phyloP scores from a whole-genome alignment of 139 green algal species.

The Coelastrella sp. region DNA sequence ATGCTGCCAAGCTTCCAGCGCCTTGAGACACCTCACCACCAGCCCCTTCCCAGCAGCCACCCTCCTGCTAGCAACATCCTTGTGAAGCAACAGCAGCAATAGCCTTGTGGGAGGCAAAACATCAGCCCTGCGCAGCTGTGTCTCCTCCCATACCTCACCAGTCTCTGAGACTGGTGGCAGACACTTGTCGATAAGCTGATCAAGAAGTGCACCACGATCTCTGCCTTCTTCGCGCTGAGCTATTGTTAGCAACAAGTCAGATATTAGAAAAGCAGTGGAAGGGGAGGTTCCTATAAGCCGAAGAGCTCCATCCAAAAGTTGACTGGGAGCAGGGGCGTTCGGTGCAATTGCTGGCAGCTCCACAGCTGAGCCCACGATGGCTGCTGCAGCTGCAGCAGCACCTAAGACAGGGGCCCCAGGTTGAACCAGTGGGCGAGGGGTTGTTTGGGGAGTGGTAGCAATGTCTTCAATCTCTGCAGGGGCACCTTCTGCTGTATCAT shows the following conservation, averaged over 20 bases:
- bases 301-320: slow-evolving; percentile 72
- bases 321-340: slow-evolving; percentile 42
- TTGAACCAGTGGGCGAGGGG: neutral
- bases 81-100: slow-evolving; percentile 79
- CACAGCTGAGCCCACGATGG: slow-evolving; percentile 11
- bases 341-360: neutral
- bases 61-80: slow-evolving; percentile 62
- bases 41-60: slow-evolving; percentile 59
- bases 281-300: slow-evolving; percentile 61
- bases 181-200: slow-evolving; percentile 61
- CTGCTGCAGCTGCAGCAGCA: slow-evolving; percentile 16
- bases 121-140: slow-evolving; percentile 17
- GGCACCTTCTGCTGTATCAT: slow-evolving; percentile 10
- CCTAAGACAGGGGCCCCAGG: slow-evolving; percentile 16
- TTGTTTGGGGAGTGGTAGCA: neutral
- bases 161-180: slow-evolving; percentile 18
- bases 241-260: slow-evolving; percentile 69
- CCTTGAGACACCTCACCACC: slow-evolving; percentile 51
- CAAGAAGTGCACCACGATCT: slow-evolving; percentile 64
- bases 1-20: slow-evolving; percentile 75
- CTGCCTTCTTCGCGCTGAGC: slow-evolving; percentile 67
- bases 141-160: slow-evolving; percentile 12
- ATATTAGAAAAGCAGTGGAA: slow-evolving; percentile 54
- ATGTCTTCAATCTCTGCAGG: neutral
- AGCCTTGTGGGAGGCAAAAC: slow-evolving; percentile 64